Base-by-base conservation (phyloP, 73 alveolate genomes). In the Uronychia setigera region DNA sequence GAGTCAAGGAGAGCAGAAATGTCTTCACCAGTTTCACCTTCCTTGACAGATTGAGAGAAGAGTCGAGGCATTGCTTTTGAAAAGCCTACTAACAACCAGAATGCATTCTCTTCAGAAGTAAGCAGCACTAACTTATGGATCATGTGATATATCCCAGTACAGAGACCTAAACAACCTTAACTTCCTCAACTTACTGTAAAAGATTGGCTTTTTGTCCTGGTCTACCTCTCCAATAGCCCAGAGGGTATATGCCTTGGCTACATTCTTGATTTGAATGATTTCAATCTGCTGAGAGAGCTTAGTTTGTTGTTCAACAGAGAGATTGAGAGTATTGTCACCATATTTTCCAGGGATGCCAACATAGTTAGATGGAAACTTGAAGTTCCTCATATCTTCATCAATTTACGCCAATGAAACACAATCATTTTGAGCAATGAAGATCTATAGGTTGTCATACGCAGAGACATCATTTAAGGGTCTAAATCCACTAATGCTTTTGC, bases 321-420 rank as follows among this genome's bases (percentile, higher is more conserved):
- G 67, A 11, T 46, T 46, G 5, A 46, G 67, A 5, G 67, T 46
- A 19, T 46, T 46, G 67, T 46, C 67, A 11, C 67, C 67, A 46
- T 46, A 46, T 46, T 46, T 46, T 46, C 67, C 67, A 11, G 67
- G n/a, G n/a, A 46, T 46, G 5, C 67, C 67, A 46, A 46, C 67
- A 33, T 74, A 83, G 14, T 33, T 19, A 27, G 33, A 34, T n/a
- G 90, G 90, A 74, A 83, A 83, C 30, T 67, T n/a, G 34, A 31
- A 83, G 31, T 58, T 60, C 60, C 74, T 81, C 30, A 83, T 76
- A 67, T 83, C 90, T 29, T 83, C 90, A 75, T 83, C 90, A 26
- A 83, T 33, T 31, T 83, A 74, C 74, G 78, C 74, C 32, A 83
- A 74, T 0, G 90, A 83, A 27, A 83, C 19, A 26, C 84, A 83